A percentile compares a stretch with the other conserved stretches of the same genome.
Conservation (phyloP, 139 green algal species). For the Pedinophyceae sp. region DNA sequence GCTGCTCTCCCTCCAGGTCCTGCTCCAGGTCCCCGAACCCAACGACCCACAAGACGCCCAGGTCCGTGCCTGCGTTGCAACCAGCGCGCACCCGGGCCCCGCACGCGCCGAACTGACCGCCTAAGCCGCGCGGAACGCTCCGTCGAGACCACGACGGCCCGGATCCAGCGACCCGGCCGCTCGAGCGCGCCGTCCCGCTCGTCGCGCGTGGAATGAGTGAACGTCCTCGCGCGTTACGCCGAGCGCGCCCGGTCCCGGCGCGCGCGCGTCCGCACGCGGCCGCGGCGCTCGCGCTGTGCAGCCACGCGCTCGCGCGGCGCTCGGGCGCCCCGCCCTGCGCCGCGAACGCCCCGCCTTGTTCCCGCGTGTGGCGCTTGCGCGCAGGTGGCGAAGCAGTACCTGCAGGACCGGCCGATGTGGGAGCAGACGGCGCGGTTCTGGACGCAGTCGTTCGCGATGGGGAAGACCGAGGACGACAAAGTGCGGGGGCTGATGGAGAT, state of each 20-base stretch:
- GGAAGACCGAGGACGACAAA: conserved; percentile 9
- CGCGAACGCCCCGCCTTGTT: too few species aligned
- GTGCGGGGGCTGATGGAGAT: conserved; percentile 19
- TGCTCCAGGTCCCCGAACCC: conserved; percentile 29
- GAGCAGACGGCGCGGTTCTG: conserved; percentile 13
- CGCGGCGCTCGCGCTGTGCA: background rate
- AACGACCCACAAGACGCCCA: conserved; percentile 34
- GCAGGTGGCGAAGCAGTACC: conserved; percentile 30
- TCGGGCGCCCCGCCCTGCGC: too few species aligned
- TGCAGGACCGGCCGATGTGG: conserved; percentile 9
- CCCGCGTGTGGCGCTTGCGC: too few species aligned
- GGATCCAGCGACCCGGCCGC: too few species aligned
- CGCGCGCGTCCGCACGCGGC: background rate
- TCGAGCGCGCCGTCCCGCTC: too few species aligned
- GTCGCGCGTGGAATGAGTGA: too few species aligned
- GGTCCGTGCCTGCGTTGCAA: background rate
- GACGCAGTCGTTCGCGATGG: conserved; percentile 12
- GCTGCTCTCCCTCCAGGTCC: conserved; percentile 30
- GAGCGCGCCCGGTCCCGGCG: background rate
- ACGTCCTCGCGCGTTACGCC: background rate
- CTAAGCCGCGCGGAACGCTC: too few species aligned
- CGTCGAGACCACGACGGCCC: too few species aligned
- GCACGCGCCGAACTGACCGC: too few species aligned
- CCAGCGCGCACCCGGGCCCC: too few species aligned
- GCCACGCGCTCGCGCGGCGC: too few species aligned